Evolutionary conservation across 805 yeast genomes (phyloP).

Genomic region (Brettanomyces anomalus): DNA sequence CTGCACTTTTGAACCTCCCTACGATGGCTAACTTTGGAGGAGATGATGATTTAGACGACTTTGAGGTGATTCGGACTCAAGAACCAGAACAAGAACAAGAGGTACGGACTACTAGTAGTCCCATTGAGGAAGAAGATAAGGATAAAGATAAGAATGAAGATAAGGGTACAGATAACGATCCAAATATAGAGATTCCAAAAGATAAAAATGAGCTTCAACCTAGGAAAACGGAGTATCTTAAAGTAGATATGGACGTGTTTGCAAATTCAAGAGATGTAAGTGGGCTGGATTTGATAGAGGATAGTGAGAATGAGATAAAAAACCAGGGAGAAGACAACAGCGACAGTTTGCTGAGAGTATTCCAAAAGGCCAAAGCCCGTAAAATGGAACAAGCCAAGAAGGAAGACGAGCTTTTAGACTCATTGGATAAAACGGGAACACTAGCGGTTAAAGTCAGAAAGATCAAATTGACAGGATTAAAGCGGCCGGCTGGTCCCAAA

Average conservation of each 20-base stretch:
- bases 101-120: background rate
- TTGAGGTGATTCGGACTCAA: slow-evolving; percentile 2
- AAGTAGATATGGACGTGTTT: background rate
- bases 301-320: background rate
- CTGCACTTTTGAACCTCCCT: background rate
- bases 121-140: no score
- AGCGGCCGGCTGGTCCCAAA: background rate
- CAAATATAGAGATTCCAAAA: no score
- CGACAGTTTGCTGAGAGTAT: slow-evolving; percentile 3
- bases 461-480: slow-evolving; percentile 6
- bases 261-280: background rate
- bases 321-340: background rate
- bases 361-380: slow-evolving; percentile 11
- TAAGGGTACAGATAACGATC: background rate
- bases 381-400: slow-evolving; percentile 2
- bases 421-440: background rate
- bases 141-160: background rate
- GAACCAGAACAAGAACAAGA: background rate
- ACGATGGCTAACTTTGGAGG: slow-evolving; percentile 1
- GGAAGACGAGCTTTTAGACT: slow-evolving; percentile 3
- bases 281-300: background rate
- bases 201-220: background rate
- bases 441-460: slow-evolving; percentile 7
- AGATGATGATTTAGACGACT: slow-evolving; percentile 5
- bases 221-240: background rate